Conservation (phyloP, 345 rosid genomes). For the Linum tenue region DNA sequence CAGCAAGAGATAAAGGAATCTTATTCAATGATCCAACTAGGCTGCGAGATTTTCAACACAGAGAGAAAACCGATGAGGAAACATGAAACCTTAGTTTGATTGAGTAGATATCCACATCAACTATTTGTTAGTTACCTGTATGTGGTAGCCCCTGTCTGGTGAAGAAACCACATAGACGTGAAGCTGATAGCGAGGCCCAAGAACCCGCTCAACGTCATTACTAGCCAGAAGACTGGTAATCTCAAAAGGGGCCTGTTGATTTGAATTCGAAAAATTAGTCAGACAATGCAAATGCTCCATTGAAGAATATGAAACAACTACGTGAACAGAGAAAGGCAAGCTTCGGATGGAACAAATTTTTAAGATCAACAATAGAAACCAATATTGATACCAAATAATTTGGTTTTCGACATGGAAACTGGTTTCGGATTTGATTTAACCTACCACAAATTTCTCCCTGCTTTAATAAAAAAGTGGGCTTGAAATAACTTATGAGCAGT, state of each 20-base stretch:
- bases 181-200: slow-evolving; percentile 96
- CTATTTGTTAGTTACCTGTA: slow-evolving; percentile 50
- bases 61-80: neutral
- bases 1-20: slow-evolving; percentile 82
- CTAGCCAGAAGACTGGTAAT: slow-evolving; percentile 80
- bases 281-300: neutral
- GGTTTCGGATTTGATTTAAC: too few relatives aligned
- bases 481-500: too few relatives aligned
- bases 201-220: slow-evolving; percentile 81
- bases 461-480: too few relatives aligned
- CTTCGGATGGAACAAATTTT: too few relatives aligned
- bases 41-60: slow-evolving; percentile 37
- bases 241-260: slow-evolving; percentile 70
- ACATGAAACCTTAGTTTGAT: neutral
- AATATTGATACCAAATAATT: neutral
- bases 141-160: slow-evolving; percentile 96
- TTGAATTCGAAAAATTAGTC: too few relatives aligned
- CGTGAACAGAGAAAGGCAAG: neutral
- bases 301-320: neutral
- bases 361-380: neutral
- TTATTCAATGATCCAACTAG: slow-evolving; percentile 93
- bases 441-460: too few relatives aligned
- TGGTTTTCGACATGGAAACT: too few relatives aligned
- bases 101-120: neutral
- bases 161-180: slow-evolving; percentile 99